Conservation (phyloP, 148 eudicot species). For the Spergularia marina region DNA sequence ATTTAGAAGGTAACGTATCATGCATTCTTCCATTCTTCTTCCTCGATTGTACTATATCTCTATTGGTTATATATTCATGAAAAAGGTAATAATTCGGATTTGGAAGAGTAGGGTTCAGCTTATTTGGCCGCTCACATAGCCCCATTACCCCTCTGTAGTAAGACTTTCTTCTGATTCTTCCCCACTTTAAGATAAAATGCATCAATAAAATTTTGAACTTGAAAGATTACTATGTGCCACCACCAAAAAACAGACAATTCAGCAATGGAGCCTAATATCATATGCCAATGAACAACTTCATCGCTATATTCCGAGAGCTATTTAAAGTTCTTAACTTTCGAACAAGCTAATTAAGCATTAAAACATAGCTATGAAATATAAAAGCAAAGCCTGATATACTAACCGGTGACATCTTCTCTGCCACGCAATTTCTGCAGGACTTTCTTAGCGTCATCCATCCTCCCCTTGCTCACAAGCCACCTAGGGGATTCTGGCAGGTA, state of each 20-base stretch:
- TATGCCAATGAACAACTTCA: constrained; percentile 9
- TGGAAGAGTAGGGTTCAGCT: too few species aligned
- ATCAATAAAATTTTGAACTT: background rate
- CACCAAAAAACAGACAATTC: background rate
- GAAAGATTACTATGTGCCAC: background rate
- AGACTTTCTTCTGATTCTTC: too few species aligned
- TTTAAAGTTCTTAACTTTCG: constrained; percentile 2
- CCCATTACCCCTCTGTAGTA: too few species aligned
- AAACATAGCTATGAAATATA: background rate
- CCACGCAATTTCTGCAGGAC: constrained; percentile 69
- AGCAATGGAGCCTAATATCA: background rate
- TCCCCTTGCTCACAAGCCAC: constrained; percentile 96
- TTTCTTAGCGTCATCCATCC: constrained; percentile 73
- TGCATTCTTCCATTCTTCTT: too few species aligned
- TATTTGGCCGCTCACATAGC: too few species aligned
- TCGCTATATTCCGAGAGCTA: background rate
- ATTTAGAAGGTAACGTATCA: too few species aligned
- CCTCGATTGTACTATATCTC: too few species aligned
- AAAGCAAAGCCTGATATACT: constrained; percentile 14
- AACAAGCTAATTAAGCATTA: background rate
- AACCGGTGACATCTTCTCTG: constrained; percentile 83
- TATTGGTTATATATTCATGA: too few species aligned
- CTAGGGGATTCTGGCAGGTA: constrained; percentile 95
- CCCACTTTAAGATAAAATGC: too few species aligned
- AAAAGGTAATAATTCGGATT: too few species aligned